Conservation (phyloP, 169 alveolate genomes). For the Perkinsus chesapeaki region DNA sequence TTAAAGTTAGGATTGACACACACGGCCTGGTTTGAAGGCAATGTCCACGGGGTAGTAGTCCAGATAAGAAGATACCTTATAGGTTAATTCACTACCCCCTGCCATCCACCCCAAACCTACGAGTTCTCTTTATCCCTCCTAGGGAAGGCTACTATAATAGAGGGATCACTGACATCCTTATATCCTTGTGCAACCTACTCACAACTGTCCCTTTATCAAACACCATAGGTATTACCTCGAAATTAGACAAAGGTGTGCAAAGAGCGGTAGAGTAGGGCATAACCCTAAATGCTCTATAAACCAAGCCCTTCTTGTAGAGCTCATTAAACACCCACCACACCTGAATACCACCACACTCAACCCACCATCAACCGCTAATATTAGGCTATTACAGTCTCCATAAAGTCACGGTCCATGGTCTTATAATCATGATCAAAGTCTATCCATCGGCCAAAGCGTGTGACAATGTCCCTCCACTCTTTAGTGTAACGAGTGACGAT, state of each 20-base stretch:
- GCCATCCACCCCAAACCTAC: neutral
- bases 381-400: conserved; percentile 88
- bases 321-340: conserved; percentile 84
- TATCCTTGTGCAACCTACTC: conserved; percentile 69
- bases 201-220: neutral
- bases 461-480: conserved; percentile 85
- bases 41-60: conserved; percentile 99
- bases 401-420: conserved; percentile 92
- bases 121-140: conserved; percentile 44
- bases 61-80: conserved; percentile 43
- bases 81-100: neutral
- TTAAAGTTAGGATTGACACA: conserved; percentile 84
- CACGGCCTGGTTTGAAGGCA: conserved; percentile 93
- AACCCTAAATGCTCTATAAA: conserved; percentile 91
- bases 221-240: conserved; percentile 69
- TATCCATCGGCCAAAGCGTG: conserved; percentile 96
- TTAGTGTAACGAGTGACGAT: conserved; percentile 91
- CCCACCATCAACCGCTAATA: conserved; percentile 25
- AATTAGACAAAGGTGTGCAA: conserved; percentile 93
- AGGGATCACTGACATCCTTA: conserved; percentile 92
- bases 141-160: conserved; percentile 87
- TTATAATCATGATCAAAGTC: conserved; percentile 97
- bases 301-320: conserved; percentile 79
- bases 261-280: conserved; percentile 98
- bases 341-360: neutral